Base-by-base conservation (phyloP, 148 eudicot species). In the Cornus suecica region DNA sequence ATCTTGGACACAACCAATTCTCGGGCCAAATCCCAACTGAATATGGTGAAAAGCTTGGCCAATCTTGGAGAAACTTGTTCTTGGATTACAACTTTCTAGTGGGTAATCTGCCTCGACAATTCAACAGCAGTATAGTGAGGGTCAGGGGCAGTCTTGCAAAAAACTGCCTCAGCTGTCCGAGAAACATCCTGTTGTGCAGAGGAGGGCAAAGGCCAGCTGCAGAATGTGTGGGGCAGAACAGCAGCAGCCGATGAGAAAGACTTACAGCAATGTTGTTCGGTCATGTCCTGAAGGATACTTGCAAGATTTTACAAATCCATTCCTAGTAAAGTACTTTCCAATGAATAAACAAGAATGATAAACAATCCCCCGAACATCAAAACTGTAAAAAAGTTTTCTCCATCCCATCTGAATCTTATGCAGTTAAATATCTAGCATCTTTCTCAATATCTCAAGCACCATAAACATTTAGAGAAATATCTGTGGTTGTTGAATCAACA, bases 141-240 rank as follows among this genome's bases (percentile, higher is more conserved):
- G 52, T 88, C 4, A 86, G 56, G 30, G 95, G 89, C 1, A 87
- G 89, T 67, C 65, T 92, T 32, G 85, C 90, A 62, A 84, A 83
- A 51, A 92, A 92, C 69, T 92, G 97, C 74, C 85, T 90, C 29
- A 85, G 65, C 61, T 92, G 97, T 80, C 91, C 90, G 3, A 31
- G 25, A 15, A 78, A 70, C 31, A 32, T 80, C 10, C 73, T 80
- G 29, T 20, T 90, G 76, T 92, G 97, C 30, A 77, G 60, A 15
- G 91, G 91, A 69, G 94, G 97, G 26, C 97, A 92, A 71, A 89
- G 92, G n/a, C 71, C 87, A 10, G 84, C 92, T 58, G 71, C 84
- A 2, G 86, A 85, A 64, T 89, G 92, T 15, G 68, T 76, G 1
- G 66, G 58, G 65, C 65, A 32, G 51, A 60, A 58, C 13, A 23